Conservation (phyloP, 768 basidiomycete genomes). For the Botryobasidium botryosum region DNA sequence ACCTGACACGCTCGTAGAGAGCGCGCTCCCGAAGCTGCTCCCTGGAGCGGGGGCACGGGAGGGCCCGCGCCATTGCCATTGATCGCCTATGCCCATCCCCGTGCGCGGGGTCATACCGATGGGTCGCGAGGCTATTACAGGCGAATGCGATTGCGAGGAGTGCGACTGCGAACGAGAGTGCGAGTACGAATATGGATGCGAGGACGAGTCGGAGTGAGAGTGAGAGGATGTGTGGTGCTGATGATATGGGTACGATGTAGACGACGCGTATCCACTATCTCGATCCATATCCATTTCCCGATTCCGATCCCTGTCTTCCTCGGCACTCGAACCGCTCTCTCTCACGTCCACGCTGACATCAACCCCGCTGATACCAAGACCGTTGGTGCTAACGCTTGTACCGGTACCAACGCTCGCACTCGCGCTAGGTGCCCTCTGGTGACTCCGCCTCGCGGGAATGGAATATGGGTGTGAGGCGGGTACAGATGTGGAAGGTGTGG, state of each 20-base stretch:
- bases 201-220: neutral
- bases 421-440: conserved; percentile 16
- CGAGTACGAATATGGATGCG: neutral
- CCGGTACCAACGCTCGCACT: no score
- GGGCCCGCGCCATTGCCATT: no score
- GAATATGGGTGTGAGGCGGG: neutral
- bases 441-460: conserved; percentile 15
- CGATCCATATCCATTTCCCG: neutral
- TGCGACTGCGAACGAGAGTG: neutral
- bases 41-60: neutral
- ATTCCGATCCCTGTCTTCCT: no score
- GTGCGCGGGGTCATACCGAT: no score
- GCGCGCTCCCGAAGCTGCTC: conserved; percentile 1
- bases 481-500: conserved; percentile 3
- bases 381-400: conserved; percentile 15
- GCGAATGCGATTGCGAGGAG: no score
- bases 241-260: neutral
- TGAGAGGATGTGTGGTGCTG: neutral
- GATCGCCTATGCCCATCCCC: no score
- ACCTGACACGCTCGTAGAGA: neutral
- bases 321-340: neutral
- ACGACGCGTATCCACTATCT: neutral
- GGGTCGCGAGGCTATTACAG: no score
- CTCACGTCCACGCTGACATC: conserved; percentile 8
- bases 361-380: conserved; percentile 16